phyloP scores from a whole-genome alignment of 352 stramenopile species.

The Phytophthora chlamydospora region DNA sequence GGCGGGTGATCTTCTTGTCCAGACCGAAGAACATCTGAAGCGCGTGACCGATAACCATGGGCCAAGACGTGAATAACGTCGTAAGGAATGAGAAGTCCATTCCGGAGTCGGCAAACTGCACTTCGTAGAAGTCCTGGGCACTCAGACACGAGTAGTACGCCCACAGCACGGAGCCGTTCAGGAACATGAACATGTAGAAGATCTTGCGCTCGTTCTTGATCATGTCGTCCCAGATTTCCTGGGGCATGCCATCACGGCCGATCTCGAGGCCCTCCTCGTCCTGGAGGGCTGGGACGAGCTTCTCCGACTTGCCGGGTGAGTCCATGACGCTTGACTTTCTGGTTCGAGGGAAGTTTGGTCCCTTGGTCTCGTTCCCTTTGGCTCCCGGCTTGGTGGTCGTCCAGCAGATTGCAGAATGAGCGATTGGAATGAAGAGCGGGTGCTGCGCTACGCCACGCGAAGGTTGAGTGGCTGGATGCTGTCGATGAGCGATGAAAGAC shows the following conservation, averaged over 20 bases:
- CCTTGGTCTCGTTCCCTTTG: neutral
- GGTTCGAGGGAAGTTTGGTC: too few species aligned
- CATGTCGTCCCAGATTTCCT: conserved; percentile 56
- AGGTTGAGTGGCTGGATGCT: neutral
- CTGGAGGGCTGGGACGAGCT: conserved; percentile 22
- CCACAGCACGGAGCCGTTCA: conserved; percentile 63
- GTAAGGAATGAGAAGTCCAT: conserved; percentile 61
- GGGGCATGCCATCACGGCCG: conserved; percentile 37
- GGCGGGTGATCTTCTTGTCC: conserved; percentile 47
- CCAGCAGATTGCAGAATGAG: conserved; percentile 12
- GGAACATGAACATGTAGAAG: conserved; percentile 62
- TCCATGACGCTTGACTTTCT: conserved; percentile 4
- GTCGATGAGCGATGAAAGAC: neutral
- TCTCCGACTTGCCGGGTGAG: conserved; percentile 33
- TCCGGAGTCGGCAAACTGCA: conserved; percentile 43
- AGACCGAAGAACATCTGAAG: conserved; percentile 53
- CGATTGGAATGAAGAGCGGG: neutral
- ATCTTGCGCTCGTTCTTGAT: conserved; percentile 38
- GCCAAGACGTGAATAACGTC: conserved; percentile 50
- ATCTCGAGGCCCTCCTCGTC: conserved; percentile 9
- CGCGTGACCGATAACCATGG: conserved; percentile 44
- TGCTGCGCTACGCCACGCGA: neutral
- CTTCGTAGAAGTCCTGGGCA: conserved; percentile 54
- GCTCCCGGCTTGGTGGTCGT: conserved; percentile 1
- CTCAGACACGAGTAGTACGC: conserved; percentile 67